phyloP scores from a whole-genome alignment of 225 moss, liverwort and hornwort species.

The Thuidium tamariscinum region DNA sequence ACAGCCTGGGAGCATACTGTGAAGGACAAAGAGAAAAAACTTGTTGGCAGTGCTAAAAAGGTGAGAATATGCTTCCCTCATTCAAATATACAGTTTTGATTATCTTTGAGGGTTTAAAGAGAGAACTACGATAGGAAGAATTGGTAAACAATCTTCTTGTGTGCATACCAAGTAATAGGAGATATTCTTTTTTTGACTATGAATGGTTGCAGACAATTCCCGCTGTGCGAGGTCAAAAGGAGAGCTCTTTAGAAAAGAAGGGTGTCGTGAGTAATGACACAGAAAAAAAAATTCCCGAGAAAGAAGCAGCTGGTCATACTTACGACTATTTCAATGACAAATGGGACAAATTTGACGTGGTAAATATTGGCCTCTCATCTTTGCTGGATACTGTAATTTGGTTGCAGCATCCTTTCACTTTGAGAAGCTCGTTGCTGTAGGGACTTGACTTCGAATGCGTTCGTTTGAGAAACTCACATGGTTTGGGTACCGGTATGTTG shows the following conservation, averaged over 20 bases:
- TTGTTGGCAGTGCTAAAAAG: slow-evolving; percentile 21
- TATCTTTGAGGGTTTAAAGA: not conserved
- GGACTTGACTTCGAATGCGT: not conserved
- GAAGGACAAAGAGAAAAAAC: slow-evolving; percentile 75
- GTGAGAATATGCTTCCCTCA: not conserved
- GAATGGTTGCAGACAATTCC: slow-evolving; percentile 22
- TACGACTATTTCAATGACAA: slow-evolving; percentile 65
- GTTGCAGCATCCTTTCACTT: not conserved
- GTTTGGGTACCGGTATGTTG: not conserved
- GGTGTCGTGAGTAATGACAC: not conserved
- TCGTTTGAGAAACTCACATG: not conserved
- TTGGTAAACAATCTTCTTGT: not conserved
- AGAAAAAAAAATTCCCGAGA: not conserved
- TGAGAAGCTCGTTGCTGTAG: not conserved
- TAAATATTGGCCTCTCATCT: slow-evolving; percentile 14
- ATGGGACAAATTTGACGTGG: slow-evolving; percentile 99
- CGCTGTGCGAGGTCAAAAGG: slow-evolving; percentile 31
- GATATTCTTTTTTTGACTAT: not conserved
- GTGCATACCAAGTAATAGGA: not conserved
- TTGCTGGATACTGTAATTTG: not conserved
- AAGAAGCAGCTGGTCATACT: slow-evolving; percentile 60
- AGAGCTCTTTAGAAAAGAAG: slow-evolving; percentile 15
- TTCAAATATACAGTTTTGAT: not conserved
- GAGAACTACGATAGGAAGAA: not conserved
- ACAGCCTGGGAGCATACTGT: slow-evolving; percentile 83